A percentile compares a stretch with the other conserved stretches of the same genome.
These are phyloP conservation scores for Verticillium klebahnii DNA, from an alignment of 2,329 filamentous ascomycete genomes.

Conservation along the genomic window DNA sequence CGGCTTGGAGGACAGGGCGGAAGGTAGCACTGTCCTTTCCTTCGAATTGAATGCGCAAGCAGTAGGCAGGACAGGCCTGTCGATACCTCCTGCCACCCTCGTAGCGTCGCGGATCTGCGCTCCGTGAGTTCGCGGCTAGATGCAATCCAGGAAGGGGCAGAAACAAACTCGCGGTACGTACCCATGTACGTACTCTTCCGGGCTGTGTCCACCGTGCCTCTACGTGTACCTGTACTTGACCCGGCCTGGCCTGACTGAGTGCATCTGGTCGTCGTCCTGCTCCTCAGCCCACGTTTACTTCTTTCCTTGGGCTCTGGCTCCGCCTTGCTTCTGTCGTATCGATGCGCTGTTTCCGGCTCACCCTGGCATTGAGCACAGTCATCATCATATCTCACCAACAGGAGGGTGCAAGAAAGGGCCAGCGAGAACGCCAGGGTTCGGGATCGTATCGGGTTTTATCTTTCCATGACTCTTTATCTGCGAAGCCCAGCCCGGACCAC, in stretches of 20 bases:
- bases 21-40: too few species aligned
- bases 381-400: background rate
- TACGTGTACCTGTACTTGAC: background rate
- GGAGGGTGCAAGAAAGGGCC: background rate
- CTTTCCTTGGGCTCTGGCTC: background rate
- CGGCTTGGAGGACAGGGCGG: too few species aligned
- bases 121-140: background rate
- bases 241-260: background rate
- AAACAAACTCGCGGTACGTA: background rate
- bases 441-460: background rate
- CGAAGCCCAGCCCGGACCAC: background rate
- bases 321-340: background rate
- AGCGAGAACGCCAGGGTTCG: background rate
- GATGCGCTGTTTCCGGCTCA: slow-evolving; percentile 1
- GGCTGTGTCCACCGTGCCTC: background rate
- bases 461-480: slow-evolving; percentile 1
- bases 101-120: background rate
- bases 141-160: background rate
- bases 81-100: too few species aligned
- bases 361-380: background rate
- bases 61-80: too few species aligned
- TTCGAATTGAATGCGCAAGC: too few species aligned
- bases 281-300: background rate
- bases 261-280: background rate
- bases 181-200: background rate